Conservation (phyloP, 2,329 filamentous ascomycete species). For the Dactylellina parvicollis region DNA sequence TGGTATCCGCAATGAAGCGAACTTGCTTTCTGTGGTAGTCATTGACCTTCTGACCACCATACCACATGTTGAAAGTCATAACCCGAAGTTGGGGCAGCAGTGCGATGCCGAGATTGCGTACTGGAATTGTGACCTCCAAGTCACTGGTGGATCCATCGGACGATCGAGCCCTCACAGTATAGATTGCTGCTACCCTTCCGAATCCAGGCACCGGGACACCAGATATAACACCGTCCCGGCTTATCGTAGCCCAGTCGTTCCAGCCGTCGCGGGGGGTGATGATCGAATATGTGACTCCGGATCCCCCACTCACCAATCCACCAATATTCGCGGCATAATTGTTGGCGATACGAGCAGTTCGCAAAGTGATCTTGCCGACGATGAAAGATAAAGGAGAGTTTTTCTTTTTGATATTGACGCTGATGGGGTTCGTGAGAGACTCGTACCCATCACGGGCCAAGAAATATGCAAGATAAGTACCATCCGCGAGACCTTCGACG, state of each 20-base stretch:
- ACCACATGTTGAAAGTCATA: constrained; percentile 63
- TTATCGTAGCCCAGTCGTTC: constrained; percentile 60
- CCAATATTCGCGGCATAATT: constrained; percentile 59
- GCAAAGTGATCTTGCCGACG: constrained; percentile 58
- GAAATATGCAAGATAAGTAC: constrained; percentile 61
- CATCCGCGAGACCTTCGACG: constrained; percentile 57
- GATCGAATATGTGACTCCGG: constrained; percentile 59
- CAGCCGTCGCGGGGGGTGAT: constrained; percentile 29
- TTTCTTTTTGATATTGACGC: constrained; percentile 53
- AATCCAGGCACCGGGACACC: constrained; percentile 59
- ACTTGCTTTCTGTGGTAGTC: constrained; percentile 62
- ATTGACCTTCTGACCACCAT: constrained; percentile 60
- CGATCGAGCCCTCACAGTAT: constrained; percentile 53
- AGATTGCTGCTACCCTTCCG: constrained; percentile 56
- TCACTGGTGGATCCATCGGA: constrained; percentile 57
- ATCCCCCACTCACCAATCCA: constrained; percentile 60
- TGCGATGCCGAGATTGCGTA: constrained; percentile 56
- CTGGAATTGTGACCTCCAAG: constrained; percentile 60
- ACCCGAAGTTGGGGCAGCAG: constrained; percentile 60
- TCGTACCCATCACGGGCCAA: constrained; percentile 61
- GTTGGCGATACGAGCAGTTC: constrained; percentile 61
- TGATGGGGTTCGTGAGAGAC: constrained; percentile 60
- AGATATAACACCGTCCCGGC: constrained; percentile 60
- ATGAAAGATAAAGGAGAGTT: constrained; percentile 57
- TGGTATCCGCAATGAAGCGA: constrained; percentile 59